A percentile compares a stretch with the other conserved stretches of the same genome.
These are phyloP conservation scores for Kwoniella pini DNA, from an alignment of 768 basidiomycete species.

Conservation along the genomic window DNA sequence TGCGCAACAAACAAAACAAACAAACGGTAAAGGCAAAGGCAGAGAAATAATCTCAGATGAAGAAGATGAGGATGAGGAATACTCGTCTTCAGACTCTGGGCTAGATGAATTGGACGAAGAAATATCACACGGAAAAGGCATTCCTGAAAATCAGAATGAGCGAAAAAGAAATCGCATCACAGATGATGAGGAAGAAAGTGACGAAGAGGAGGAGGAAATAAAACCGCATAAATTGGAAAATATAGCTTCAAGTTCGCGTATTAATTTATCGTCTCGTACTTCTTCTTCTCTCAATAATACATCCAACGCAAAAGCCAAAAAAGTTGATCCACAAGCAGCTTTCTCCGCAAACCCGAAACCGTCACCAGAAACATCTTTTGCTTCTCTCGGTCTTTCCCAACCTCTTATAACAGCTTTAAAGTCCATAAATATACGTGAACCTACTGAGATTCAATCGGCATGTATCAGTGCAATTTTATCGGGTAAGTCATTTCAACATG, in stretches of 20 bases:
- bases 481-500: slow-evolving; percentile 60
- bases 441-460: slow-evolving; percentile 84
- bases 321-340: neutral
- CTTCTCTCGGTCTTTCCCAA: slow-evolving; percentile 55
- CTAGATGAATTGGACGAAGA: too few relatives aligned
- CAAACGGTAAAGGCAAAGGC: slow-evolving; percentile 23
- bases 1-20: slow-evolving; percentile 13
- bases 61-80: slow-evolving; percentile 6
- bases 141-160: too few relatives aligned
- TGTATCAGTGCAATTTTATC: slow-evolving; percentile 84
- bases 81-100: too few relatives aligned
- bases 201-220: slow-evolving; percentile 3
- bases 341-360: slow-evolving; percentile 27
- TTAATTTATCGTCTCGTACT: slow-evolving; percentile 14
- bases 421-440: slow-evolving; percentile 78
- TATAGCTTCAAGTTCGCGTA: slow-evolving; percentile 14
- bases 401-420: slow-evolving; percentile 66
- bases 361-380: slow-evolving; percentile 46
- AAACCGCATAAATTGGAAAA: neutral
- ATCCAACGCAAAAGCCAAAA: neutral
- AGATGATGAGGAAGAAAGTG: too few relatives aligned
- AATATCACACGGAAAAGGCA: too few relatives aligned
- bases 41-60: slow-evolving; percentile 12
- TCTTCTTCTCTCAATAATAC: neutral
- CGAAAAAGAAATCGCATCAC: too few relatives aligned